phyloP scores from a whole-genome alignment of 192 early-diverging fungal genomes.

The Coemansia sp. region DNA sequence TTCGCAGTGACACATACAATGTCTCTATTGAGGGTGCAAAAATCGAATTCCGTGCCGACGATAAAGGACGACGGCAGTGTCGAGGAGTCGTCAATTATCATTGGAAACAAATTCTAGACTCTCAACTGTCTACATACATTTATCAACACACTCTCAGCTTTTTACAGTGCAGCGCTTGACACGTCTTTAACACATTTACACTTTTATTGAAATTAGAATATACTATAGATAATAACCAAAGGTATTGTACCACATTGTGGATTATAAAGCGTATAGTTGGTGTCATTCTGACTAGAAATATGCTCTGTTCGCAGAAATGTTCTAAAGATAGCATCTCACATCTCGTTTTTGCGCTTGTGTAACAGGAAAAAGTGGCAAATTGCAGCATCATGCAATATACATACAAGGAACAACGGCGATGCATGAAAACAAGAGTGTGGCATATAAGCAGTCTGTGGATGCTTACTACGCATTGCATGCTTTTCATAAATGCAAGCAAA shows the following conservation, averaged over 20 bases:
- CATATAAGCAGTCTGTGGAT: constrained; percentile 5
- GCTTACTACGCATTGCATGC: constrained; percentile 4
- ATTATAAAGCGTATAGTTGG: neutral
- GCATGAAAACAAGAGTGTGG: neutral
- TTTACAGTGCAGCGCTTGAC: neutral
- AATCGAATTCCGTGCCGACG: neutral
- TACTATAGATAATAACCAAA: neutral
- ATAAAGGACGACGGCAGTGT: constrained; percentile 4
- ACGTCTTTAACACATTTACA: neutral
- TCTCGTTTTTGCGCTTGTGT: neutral
- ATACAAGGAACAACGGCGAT: neutral
- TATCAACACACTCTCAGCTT: neutral
- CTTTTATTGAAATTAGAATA: neutral
- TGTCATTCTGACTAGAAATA: too few species aligned
- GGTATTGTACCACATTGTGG: neutral
- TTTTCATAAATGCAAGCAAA: constrained; percentile 4
- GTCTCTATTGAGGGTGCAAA: neutral
- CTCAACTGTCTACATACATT: neutral
- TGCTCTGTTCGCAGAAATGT: neutral
- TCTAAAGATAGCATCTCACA: constrained; percentile 1
- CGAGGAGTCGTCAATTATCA: neutral
- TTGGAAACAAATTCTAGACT: neutral
- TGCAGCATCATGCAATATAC: neutral
- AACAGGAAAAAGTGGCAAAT: neutral
- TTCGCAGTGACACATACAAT: neutral